Evolutionary conservation across 2,329 filamentous ascomycete genomes (phyloP), one percentile per base, ranked within the genome.

Genomic region (Arthrocladium fulminans): DNA sequence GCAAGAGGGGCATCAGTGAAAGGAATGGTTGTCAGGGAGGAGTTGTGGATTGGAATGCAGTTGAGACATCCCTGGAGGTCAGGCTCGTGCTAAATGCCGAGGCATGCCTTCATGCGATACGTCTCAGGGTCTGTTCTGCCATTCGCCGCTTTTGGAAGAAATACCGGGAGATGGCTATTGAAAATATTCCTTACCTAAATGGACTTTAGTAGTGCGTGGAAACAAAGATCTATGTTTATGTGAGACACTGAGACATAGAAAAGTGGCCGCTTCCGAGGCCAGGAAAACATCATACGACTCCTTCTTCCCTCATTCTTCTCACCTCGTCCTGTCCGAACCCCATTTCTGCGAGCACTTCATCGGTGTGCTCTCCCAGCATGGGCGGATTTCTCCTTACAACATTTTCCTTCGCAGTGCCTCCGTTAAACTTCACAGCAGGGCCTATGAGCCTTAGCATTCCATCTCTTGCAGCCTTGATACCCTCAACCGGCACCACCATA

Each of bases 341-440:
- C 5, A 58, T 37, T n/a, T 42, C 46, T 19, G 20, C 23, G 12
- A 58, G 43, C 2, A 58, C 50, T 32, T 54, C 48, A 3, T 52
- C 48, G 19, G 55, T 55, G 30, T 58, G 55, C 45, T 58, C 52
- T 15, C 55, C 55, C 43, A 56, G 35, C 41, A 55, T 25, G 5
- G 54, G 52, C 27, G 55, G 55, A 10, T 55, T 56, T 23, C 52
- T 35, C 19, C 52, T 41, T n/a, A 56, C 50, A 12, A 40, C 24
- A 49, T 50, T 52, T 12, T 48, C 9, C n/a, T 9, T 19, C 13
- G n/a, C 13, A 10, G 13, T 43, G 10, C 48, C 45, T 8, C 50
- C 51, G 17, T 52, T 42, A 32, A 58, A 58, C 42, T 56, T 58
- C 20, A 56, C 51, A 13, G 54, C 52, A 20, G 54, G 52, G 17